phyloP scores from a whole-genome alignment of 495 filamentous ascomycete species.

The Podospora pseudoanserina region DNA sequence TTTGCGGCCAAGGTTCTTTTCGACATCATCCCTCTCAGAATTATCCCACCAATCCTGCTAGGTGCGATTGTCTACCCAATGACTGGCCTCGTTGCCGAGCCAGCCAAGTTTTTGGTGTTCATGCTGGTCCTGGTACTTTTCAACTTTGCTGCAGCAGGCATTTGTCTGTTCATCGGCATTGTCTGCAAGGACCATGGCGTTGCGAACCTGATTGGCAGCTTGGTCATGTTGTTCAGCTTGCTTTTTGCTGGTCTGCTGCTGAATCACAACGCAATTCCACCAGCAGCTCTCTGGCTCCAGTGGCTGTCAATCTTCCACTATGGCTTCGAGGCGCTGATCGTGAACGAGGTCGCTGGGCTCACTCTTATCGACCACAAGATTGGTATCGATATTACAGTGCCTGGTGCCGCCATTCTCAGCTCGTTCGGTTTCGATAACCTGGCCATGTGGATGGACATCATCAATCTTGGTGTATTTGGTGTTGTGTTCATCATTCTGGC shows the following conservation, averaged over 20 bases:
- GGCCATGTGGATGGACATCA: slow-evolving; percentile 81
- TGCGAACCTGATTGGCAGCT: slow-evolving; percentile 87
- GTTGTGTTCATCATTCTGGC: slow-evolving; percentile 81
- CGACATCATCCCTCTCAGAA: slow-evolving; percentile 87
- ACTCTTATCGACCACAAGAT: slow-evolving; percentile 89
- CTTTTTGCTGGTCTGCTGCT: slow-evolving; percentile 90
- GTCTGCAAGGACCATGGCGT: slow-evolving; percentile 88
- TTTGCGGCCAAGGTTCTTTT: slow-evolving; percentile 92
- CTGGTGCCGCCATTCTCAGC: slow-evolving; percentile 88
- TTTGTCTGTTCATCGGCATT: slow-evolving; percentile 95
- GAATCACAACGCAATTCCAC: slow-evolving; percentile 90
- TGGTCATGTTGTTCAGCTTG: slow-evolving; percentile 97
- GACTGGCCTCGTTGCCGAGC: slow-evolving; percentile 82
- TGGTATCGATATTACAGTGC: slow-evolving; percentile 92
- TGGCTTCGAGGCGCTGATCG: slow-evolving; percentile 91
- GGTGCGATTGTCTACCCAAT: slow-evolving; percentile 98
- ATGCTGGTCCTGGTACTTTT: slow-evolving; percentile 90
- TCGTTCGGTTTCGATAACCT: slow-evolving; percentile 85
- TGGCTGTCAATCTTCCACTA: slow-evolving; percentile 99
- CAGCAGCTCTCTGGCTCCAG: slow-evolving; percentile 82
- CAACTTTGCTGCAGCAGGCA: slow-evolving; percentile 87
- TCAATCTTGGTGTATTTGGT: slow-evolving; percentile 77
- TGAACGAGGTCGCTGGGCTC: slow-evolving; percentile 94
- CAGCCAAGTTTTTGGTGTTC: slow-evolving; percentile 84
- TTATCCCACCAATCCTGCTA: slow-evolving; percentile 94